Evolutionary conservation across 306 rosid genomes (phyloP), one percentile per base, ranked within the genome.

Genomic region (Prunus salicina): DNA sequence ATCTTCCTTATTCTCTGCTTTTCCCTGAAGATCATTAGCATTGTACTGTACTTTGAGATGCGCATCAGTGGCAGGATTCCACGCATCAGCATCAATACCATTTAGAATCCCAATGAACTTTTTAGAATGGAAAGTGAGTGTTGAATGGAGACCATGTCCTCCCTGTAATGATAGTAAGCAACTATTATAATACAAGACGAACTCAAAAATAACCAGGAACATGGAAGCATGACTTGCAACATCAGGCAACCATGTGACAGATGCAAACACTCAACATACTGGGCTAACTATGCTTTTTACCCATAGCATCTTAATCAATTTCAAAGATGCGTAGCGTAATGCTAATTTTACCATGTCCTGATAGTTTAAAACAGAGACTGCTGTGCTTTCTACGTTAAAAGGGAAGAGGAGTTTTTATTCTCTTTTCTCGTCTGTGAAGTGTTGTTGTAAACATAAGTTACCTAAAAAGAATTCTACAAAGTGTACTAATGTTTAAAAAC

Each of bases 1-100:
- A 69, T 90, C 97, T 79, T 87, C 85, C 87, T 95, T 95, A 80
- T 95, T 95, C 78, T 87, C 96, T 78, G 83, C 78, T 80, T 95
- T 95, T 74, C 99, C 99, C 51, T 83, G 82, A 80, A 89, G 88
- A 88, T 90, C 99, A 83, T 84, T 87, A 65, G 91, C 92, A 46
- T 74, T 88, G 87, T 89, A 95, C 83, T 92, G 97, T 34, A 92
- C 91, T 80, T 86, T 78, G 81, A 95, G 93, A 83, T 76, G 87
- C 64, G 79, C 51, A 82, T 92, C 97, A 12, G 89, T 88, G 62
- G 92, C 81, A 69, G 99, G 99, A 83, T 95, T 89, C 99, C 99
- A 95, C 57, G 87, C 82, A 81, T 92, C 99, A 55, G 90, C 82
- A 81, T 95, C 99, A 72, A 95, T 92, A 71, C 99, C 99, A 86